Evolutionary conservation across 208 protist species (phyloP).

Genomic region (Plasmodiophora brassicae): DNA sequence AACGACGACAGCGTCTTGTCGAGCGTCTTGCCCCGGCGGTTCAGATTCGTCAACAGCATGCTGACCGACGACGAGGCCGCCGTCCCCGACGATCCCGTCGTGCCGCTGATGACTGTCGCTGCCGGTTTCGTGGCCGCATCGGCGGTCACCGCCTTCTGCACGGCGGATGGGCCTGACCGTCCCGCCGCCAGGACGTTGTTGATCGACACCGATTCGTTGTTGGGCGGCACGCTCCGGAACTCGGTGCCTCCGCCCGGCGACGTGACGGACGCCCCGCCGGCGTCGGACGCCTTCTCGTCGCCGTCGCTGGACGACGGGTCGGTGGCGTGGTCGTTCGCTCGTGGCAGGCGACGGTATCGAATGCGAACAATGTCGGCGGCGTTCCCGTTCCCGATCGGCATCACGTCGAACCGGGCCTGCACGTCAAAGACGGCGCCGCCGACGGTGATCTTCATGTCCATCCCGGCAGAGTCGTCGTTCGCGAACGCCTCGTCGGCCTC

Average conservation of each 20-base stretch:
- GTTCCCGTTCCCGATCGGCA: not conserved
- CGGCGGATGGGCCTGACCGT: too few relatives aligned
- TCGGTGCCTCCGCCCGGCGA: not conserved
- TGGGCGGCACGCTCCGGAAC: not conserved
- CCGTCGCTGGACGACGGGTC: not conserved
- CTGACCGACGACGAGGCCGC: not conserved
- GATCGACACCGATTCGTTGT: too few relatives aligned
- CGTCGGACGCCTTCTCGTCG: not conserved
- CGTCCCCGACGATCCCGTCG: not conserved
- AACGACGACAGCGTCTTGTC: not conserved
- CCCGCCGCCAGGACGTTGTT: too few relatives aligned
- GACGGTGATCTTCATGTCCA: not conserved
- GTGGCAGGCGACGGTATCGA: not conserved
- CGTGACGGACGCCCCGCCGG: not conserved
- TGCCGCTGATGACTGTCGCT: not conserved
- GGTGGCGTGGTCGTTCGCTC: not conserved
- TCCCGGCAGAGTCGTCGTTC: not conserved
- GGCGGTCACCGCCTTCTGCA: not conserved
- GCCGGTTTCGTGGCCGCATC: not conserved
- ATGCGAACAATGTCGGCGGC: not conserved
- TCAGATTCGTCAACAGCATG: not conserved
- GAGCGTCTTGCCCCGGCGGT: not conserved
- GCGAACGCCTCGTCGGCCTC: not conserved
- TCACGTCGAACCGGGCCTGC: not conserved
- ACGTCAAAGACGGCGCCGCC: not conserved